Evolutionary conservation across 495 filamentous ascomycete species (phyloP).

Genomic region (Beverwykella pulmonaria): DNA sequence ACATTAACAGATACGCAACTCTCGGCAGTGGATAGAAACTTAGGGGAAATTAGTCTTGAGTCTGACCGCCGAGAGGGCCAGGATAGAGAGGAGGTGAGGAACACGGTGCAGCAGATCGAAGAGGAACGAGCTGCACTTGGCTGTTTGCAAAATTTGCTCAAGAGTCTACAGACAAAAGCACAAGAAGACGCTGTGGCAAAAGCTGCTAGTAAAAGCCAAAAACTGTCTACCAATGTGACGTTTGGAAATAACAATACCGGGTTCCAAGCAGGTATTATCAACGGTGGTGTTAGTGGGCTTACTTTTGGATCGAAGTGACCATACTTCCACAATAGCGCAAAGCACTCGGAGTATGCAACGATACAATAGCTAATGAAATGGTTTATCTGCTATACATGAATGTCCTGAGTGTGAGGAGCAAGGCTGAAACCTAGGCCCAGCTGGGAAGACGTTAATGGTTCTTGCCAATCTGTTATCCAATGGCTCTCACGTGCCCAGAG

Average conservation of each 20-base stretch:
- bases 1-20: conserved; percentile 42
- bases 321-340: no score
- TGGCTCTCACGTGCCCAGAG: no score
- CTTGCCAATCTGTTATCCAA: no score
- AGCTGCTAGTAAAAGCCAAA: not conserved
- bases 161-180: conserved; percentile 42
- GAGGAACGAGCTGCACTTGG: conserved; percentile 41
- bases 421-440: no score
- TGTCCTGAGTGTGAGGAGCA: no score
- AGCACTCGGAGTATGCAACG: no score
- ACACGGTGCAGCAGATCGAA: conserved; percentile 42
- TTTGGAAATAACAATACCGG: conserved; percentile 5
- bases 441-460: no score
- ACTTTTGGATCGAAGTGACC: no score
- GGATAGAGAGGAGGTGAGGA: conserved; percentile 30
- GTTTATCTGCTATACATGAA: no score
- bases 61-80: no score
- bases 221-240: not conserved
- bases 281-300: no score
- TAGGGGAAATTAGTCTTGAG: conserved; percentile 33
- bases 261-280: not conserved
- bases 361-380: no score
- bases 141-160: conserved; percentile 43
- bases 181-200: conserved; percentile 41
- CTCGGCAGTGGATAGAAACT: conserved; percentile 39